A percentile compares a stretch with the other conserved stretches of the same genome.
Evolutionary conservation across 2,329 filamentous ascomycete species (phyloP).

Genomic region (Tolypocladium ovalisporum): DNA sequence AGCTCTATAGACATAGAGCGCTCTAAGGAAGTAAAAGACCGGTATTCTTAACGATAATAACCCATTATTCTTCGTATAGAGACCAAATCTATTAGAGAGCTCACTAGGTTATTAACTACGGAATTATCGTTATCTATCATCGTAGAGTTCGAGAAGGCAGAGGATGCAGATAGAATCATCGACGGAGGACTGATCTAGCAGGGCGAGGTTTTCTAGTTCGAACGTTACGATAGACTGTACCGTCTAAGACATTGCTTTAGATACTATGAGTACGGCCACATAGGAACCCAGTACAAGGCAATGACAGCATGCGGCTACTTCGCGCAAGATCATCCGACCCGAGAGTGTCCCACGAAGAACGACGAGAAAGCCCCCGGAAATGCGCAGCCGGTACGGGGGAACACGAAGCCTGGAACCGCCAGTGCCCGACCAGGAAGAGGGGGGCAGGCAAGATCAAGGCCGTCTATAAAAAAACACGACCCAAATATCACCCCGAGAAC

Average conservation of each 20-base stretch:
- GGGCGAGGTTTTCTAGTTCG: neutral
- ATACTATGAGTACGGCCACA: conserved; percentile 3
- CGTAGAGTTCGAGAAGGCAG: neutral
- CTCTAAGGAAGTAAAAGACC: neutral
- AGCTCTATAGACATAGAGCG: neutral
- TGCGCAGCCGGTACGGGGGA: neutral
- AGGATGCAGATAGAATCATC: neutral
- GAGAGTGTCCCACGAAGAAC: neutral
- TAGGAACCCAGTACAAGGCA: conserved; percentile 6
- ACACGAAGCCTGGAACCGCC: neutral
- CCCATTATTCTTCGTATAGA: neutral
- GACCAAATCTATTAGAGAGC: neutral
- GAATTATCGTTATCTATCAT: neutral
- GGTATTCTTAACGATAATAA: neutral
- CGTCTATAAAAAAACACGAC: neutral
- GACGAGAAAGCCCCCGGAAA: neutral
- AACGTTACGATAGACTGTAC: neutral
- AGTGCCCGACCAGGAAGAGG: neutral
- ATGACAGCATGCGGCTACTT: conserved; percentile 4
- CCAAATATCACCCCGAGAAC: neutral
- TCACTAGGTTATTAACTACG: neutral
- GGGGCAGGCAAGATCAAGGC: neutral
- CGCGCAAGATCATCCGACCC: neutral
- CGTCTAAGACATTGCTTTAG: conserved; percentile 4
- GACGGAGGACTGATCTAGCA: neutral